Evolutionary conservation across 805 yeast species (phyloP), one percentile per base, ranked within the genome.

Genomic region (Hanseniaspora clermontiae): DNA sequence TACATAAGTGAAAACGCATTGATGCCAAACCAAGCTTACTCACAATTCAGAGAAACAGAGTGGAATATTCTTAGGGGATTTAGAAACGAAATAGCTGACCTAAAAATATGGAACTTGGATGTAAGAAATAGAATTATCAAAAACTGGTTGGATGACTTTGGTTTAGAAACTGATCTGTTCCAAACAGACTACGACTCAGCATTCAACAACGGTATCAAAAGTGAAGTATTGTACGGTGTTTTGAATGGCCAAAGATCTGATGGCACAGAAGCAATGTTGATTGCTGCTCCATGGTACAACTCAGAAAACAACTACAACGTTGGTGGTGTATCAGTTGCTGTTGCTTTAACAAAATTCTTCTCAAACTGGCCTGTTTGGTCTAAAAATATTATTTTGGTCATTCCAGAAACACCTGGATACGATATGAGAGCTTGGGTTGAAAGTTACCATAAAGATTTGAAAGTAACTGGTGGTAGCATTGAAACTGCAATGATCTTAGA

Each of bases 1-100:
- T 93, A 93, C 67, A 84, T 90, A 12, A 84, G 95, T 8, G 99
- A 93, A 66, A 93, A 93, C 69, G 99, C 99, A 36, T 73, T 93
- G 67, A 82, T 93, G 87, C 97, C 99, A 8, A 90, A 95, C 0
- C 97, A 93, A 67, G 97, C 93, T 2, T 83, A 83, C 62, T 82
- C 95, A 27, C 89, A 88, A 66, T 93, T 87, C 67, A 76, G 97
- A 56, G 97, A 91, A 65, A 80, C 88, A 43, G 97, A 93, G 66
- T 93, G 97, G 97, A 87, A 90, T 64, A 73, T 85, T 56, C 79
- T 88, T 36, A 74, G 97, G 58, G 98, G 96, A 0, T 88, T 83
- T 65, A 76, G 96, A 59, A 53, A 66, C 58, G 63, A 71, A 69
- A 62, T 79, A 66, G 69, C 74, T 60, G 60, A 58, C 37, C 65